These are phyloP conservation scores for Pleurozium schreberi DNA, from an alignment of 225 moss, liverwort and hornwort genomes.

Conservation along the genomic window DNA sequence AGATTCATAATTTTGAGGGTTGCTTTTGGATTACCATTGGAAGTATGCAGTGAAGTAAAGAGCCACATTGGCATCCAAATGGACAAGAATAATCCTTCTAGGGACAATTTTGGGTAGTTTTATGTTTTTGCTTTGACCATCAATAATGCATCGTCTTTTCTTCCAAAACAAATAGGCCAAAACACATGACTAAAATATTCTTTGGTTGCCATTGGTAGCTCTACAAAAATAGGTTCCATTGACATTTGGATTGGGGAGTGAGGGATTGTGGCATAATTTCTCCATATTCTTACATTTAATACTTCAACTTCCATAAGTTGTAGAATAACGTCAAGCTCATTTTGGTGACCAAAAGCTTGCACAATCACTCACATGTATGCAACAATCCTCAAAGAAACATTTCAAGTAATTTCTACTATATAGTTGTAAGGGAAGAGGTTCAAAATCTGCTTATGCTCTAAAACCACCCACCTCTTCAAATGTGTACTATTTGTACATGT, in stretches of 20 bases:
- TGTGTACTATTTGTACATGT: no score
- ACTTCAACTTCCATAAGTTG: not conserved
- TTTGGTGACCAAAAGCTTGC: not conserved
- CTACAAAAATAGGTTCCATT: not conserved
- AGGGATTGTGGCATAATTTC: not conserved
- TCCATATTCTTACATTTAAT: not conserved
- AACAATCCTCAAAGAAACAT: not conserved
- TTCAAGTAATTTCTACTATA: not conserved
- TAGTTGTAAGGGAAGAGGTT: no score
- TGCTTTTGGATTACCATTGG: not conserved
- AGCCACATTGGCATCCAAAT: not conserved
- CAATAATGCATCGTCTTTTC: not conserved
- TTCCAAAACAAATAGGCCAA: not conserved
- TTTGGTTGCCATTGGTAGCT: not conserved
- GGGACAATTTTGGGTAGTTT: not conserved
- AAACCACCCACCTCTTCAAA: no score
- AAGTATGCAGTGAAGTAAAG: accelerated
- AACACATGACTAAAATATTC: not conserved
- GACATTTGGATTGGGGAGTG: not conserved
- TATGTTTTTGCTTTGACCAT: not conserved
- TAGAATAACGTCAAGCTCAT: not conserved
- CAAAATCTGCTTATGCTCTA: no score
- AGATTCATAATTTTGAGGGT: not conserved
- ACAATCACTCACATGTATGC: not conserved
- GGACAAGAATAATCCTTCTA: not conserved